Evolutionary conservation across 1,139 yeast species (phyloP).

Genomic region (Candida neerlandica): DNA sequence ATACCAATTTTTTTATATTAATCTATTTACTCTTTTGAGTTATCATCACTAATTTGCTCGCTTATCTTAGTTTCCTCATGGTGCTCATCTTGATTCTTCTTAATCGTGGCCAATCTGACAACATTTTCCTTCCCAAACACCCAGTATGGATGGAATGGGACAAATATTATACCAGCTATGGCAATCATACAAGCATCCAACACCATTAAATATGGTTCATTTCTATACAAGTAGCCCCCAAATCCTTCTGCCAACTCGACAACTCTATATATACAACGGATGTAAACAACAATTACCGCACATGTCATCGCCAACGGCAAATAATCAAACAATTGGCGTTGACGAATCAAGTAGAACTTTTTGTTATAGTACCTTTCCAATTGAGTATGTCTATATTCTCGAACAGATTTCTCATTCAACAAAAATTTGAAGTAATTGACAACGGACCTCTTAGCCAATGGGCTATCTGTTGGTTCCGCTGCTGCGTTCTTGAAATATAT

Average conservation of each 20-base stretch:
- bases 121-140: conserved; percentile 49
- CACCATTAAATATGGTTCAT: conserved; percentile 73
- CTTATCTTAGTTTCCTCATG: conserved; percentile 2
- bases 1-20: no score
- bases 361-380: conserved; percentile 43
- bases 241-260: conserved; percentile 82
- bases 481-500: conserved; percentile 39
- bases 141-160: conserved; percentile 67
- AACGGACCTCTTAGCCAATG: conserved; percentile 28
- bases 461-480: conserved; percentile 19
- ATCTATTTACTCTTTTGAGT: background rate
- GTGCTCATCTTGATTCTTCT: conserved; percentile 29
- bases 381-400: conserved; percentile 23
- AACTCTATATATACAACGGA: conserved; percentile 80
- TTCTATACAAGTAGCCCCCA: conserved; percentile 64
- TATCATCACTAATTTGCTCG: background rate
- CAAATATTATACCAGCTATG: conserved; percentile 43
- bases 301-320: conserved; percentile 55
- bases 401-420: conserved; percentile 27
- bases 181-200: conserved; percentile 77
- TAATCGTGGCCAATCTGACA: conserved; percentile 39
- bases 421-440: conserved; percentile 33
- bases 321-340: conserved; percentile 40
- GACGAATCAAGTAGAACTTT: conserved; percentile 43
- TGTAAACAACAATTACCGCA: conserved; percentile 61